Evolutionary conservation across 495 filamentous ascomycete species (phyloP).

Genomic region (Xylaria intraflava): DNA sequence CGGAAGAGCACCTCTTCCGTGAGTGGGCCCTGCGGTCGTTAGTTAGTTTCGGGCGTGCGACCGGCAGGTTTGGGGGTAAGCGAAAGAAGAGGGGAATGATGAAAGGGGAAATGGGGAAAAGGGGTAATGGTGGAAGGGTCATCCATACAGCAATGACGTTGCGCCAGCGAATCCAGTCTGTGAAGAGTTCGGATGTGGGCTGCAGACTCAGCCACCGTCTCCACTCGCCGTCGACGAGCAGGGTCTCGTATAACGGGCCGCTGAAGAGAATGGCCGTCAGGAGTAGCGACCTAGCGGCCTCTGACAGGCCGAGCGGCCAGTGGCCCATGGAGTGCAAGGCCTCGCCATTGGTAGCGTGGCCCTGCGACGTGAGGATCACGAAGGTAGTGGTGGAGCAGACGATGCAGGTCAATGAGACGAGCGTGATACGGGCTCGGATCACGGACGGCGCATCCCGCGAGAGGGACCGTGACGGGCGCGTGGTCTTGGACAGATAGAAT

Average conservation of each 20-base stretch:
- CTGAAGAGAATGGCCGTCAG: constrained; percentile 75
- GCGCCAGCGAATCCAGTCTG: constrained; percentile 49
- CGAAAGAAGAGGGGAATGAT: background rate
- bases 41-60: no score
- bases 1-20: constrained; percentile 95
- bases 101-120: background rate
- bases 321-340: constrained; percentile 63
- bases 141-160: constrained; percentile 47
- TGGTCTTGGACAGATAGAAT: constrained; percentile 75
- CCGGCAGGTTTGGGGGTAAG: no score
- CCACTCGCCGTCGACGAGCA: constrained; percentile 67
- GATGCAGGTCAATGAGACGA: constrained; percentile 65
- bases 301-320: constrained; percentile 62
- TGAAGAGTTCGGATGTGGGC: constrained; percentile 24
- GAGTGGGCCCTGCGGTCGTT: constrained; percentile 62
- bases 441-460: constrained; percentile 85
- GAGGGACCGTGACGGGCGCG: constrained; percentile 73
- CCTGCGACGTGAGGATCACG: constrained; percentile 44
- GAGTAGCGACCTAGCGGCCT: constrained; percentile 50
- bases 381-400: constrained; percentile 54
- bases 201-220: constrained; percentile 49
- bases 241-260: constrained; percentile 74
- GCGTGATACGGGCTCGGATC: constrained; percentile 77
- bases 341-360: constrained; percentile 33
- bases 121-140: constrained; percentile 2